Base-by-base conservation (phyloP, 305 asterid genomes). In the Fraxinus baroniana region DNA sequence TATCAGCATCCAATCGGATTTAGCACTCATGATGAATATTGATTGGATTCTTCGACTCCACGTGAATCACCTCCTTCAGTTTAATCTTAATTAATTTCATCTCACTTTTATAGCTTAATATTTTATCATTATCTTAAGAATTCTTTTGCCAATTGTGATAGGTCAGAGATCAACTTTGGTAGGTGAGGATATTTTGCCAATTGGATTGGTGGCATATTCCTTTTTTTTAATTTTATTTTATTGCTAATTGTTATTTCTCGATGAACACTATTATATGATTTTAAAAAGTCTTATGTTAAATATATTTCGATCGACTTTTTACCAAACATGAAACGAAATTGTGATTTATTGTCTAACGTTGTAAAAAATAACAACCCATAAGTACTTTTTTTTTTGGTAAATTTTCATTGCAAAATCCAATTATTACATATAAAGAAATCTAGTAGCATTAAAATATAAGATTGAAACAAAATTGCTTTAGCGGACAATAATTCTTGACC, bases 371-470 rank as follows among this genome's bases (percentile, higher is more conserved):
- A 13, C 57, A 13, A 46, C 57, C 57, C 18, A 4, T 3, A 46
- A 3, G 18, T 74, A 32, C 81, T 18, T 55, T n/a, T 2, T 3
- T 17, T 17, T 83, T 41, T 72, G 32, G 84, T 24, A 57, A 15
- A 20, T 24, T 83, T 10, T 55, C 30, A 39, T 55, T 22, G 75
- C 33, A 36, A 71, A 74, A 79, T 68, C 55, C 75, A 68, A 68
- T 3, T 71, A 71, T 72, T 85, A 81, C 78, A 80, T 83, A 80
- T 18, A 41, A 46, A 77, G 18, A 76, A 36, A 10, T 76, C 75
- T 60, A 77, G 22, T 52, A 0, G 62, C 66, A 37, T 22, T 80
- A 33, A 79, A n/a, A 37, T 24, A 49, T 9, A 22, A 32, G 2
- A 33, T 9, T 82, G 49, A 26, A 17, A 70, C 24, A 4, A 49